Conservation (phyloP, 176 grass and related monocot species). For the Miscanthus lutarioriparius region DNA sequence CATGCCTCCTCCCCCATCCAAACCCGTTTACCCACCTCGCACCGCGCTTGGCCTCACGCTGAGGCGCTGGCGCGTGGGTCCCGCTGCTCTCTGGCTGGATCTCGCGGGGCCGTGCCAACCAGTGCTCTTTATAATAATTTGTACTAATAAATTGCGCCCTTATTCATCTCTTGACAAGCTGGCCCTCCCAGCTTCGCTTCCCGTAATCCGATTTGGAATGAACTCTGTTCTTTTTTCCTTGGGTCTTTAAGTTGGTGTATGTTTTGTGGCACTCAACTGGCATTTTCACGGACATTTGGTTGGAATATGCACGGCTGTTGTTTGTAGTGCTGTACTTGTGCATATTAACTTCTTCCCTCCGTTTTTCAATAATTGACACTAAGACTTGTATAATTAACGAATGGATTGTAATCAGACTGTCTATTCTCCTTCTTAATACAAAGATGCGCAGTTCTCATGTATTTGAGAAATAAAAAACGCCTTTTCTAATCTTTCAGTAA, state of each 20-base stretch:
- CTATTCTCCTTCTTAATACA: neutral
- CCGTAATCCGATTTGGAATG: slow-evolving; percentile 14
- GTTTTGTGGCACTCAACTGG: neutral
- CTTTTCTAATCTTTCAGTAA: neutral
- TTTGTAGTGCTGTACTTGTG: neutral
- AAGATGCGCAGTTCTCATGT: neutral
- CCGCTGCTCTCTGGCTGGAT: slow-evolving; percentile 22
- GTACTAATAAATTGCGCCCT: slow-evolving; percentile 4
- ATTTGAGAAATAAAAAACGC: neutral
- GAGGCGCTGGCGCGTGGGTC: neutral
- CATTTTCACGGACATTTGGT: neutral
- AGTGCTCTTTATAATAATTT: neutral
- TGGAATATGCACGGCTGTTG: neutral
- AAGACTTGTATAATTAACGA: neutral
- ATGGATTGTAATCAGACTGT: neutral
- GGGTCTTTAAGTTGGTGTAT: neutral
- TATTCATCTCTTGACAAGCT: neutral
- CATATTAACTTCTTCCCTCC: neutral
- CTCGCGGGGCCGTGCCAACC: neutral
- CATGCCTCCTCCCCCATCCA: neutral
- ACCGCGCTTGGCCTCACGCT: neutral
- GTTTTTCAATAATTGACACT: neutral
- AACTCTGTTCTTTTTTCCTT: slow-evolving; percentile 3
- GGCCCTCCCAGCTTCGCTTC: neutral
- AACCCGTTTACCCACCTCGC: neutral